Evolutionary conservation across 371 early-diverging fungal species (phyloP).

Genomic region (Circinella minor): DNA sequence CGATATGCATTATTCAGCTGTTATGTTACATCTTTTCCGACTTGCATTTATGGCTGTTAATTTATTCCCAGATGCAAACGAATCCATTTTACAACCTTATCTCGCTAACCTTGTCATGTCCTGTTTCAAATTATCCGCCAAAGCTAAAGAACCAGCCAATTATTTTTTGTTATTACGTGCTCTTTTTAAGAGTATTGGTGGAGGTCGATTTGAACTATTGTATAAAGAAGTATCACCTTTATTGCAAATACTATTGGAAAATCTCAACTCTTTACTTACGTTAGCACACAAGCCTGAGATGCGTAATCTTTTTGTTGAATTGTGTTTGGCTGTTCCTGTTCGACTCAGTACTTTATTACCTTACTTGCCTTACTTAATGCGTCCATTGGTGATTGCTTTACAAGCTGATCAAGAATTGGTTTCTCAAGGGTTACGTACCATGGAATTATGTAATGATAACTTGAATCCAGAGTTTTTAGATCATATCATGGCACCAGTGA

Average conservation of each 20-base stretch:
- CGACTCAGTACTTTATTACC: conserved; percentile 95
- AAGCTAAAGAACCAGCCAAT: conserved; percentile 86
- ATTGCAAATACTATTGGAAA: conserved; percentile 88
- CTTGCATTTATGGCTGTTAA: conserved; percentile 94
- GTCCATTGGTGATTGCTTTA: conserved; percentile 93
- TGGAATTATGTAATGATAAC: conserved; percentile 98
- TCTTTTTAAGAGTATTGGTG: conserved; percentile 87
- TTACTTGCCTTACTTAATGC: conserved; percentile 93
- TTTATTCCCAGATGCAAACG: conserved; percentile 91
- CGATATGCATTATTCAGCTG: conserved; percentile 75
- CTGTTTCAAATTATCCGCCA: conserved; percentile 83
- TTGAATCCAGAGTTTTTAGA: conserved; percentile 96
- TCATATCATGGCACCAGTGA: conserved; percentile 93
- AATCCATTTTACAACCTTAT: conserved; percentile 89
- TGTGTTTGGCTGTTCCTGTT: conserved; percentile 97
- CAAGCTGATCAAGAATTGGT: conserved; percentile 92
- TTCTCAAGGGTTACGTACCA: conserved; percentile 93
- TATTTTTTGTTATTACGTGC: conserved; percentile 92
- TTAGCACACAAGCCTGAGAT: conserved; percentile 83
- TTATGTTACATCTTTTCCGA: conserved; percentile 92
- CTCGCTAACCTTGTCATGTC: conserved; percentile 87
- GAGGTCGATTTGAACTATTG: conserved; percentile 65
- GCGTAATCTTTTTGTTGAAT: conserved; percentile 86
- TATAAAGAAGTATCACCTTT: conserved; percentile 93
- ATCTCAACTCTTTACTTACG: conserved; percentile 83